Evolutionary conservation across 148 eudicot genomes (phyloP).

Genomic region (Heliamphora exappendiculata): DNA sequence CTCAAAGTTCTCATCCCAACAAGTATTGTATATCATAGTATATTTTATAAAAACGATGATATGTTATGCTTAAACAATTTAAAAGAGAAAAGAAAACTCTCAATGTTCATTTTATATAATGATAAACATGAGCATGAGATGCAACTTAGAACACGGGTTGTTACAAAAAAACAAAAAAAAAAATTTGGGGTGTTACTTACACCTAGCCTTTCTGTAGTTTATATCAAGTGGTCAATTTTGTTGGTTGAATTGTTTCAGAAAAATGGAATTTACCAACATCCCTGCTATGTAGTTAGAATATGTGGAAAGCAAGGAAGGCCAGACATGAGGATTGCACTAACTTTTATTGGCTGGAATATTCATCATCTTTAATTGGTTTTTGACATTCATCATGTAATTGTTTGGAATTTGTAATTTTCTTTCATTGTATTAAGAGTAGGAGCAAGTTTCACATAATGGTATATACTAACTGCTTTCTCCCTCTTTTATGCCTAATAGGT

Average conservation of each 20-base stretch:
- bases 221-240: background rate
- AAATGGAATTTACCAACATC: background rate
- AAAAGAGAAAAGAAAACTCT: no score
- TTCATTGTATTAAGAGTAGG: background rate
- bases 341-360: background rate
- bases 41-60: no score
- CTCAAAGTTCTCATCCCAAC: no score
- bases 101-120: background rate
- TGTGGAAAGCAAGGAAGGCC: background rate
- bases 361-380: background rate
- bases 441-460: background rate
- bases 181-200: background rate
- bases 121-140: no score
- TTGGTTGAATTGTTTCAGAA: slow-evolving; percentile 1
- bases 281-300: background rate
- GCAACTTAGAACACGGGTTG: no score
- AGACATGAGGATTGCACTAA: background rate
- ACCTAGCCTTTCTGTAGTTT: background rate
- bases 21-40: no score
- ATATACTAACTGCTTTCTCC: background rate
- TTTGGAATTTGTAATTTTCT: background rate
- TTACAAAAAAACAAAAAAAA: no score
- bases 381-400: background rate
- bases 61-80: no score
- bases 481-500: background rate